phyloP scores from a whole-genome alignment of 805 yeast species.

The Ogataea pignaliae region DNA sequence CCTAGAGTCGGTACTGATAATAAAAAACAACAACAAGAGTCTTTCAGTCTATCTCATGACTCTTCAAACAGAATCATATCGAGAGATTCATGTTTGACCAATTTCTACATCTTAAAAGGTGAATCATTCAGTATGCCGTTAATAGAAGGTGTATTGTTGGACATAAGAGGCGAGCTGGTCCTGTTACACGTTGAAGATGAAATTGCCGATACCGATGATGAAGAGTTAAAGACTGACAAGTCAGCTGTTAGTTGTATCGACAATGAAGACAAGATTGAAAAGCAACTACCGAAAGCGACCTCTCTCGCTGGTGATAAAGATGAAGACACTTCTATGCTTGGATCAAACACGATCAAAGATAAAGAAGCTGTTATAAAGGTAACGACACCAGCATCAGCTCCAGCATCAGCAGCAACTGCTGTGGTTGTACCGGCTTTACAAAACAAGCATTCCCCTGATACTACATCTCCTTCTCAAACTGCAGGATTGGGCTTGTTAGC shows the following conservation, averaged over 20 bases:
- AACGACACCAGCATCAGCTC: no score
- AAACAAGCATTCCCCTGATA: no score
- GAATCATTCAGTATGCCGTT: conserved; percentile 67
- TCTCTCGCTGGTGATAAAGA: not conserved
- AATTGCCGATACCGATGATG: conserved; percentile 8
- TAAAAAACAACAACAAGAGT: conserved; percentile 3
- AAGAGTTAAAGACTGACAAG: not conserved
- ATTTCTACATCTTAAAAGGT: conserved; percentile 52
- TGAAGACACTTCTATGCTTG: not conserved
- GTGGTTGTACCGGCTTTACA: no score
- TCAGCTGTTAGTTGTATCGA: not conserved
- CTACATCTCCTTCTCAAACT: no score
- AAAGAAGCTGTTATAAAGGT: no score
- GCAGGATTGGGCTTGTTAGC: no score
- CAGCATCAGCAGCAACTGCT: no score
- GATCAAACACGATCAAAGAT: no score
- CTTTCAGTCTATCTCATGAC: not conserved
- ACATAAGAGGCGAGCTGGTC: conserved; percentile 60
- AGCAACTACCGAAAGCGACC: not conserved
- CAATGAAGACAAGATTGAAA: not conserved
- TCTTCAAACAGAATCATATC: conserved; percentile 32
- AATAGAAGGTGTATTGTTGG: conserved; percentile 56
- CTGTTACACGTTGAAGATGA: conserved; percentile 16
- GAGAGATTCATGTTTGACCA: conserved; percentile 40
- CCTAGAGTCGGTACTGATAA: conserved; percentile 1